Base-by-base conservation (phyloP, 148 eudicot genomes). In the Mesembryanthemum crystallinum region DNA sequence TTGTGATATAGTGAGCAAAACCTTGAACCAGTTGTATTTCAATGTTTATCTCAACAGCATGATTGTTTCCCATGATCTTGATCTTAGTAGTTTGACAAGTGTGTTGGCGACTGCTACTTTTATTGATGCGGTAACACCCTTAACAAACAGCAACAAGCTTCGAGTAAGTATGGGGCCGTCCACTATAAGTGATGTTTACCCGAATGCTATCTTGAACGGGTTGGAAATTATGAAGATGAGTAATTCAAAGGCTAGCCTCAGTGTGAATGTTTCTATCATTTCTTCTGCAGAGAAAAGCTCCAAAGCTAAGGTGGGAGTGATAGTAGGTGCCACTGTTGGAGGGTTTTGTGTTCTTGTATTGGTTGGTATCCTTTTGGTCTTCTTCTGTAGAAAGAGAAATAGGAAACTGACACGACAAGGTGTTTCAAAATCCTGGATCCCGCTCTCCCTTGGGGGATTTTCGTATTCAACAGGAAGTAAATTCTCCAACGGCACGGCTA, bases 191-290 rank as follows among this genome's bases (percentile, higher is more conserved):
- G 78, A 77, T 73, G 73, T 52, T 72, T 86, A 81, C 64, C 97
- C 99, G 12, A 78, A 92, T 77, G 99, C 96, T 20, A 83, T 92
- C 67, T 81, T 95, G 67, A 95, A 90, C 60, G 99, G 97, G 5
- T 76, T 92, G 52, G 99, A 95, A 89, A 85, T 95, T 47, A 83
- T 95, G 97, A 95, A 95, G 74, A 74, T 95, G 80, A 90, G 83
- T 65, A 87, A 90, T 64, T 86, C 96, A 7, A 69, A 25, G 62
- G 86, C 87, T n/a, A 89, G 97, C 80, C 91, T 95, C 23, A 74
- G 83, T 52, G 87, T 81, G 23, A 70, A 58, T 57, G 76, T 27
- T 59, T 52, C 77, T 5, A 58, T 27, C 9, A 37, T 49, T 35
- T 55, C 85, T 4, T 72, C 76, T 43, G 75, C 87, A 3, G 68